Conservation (phyloP, 306 rosid species). For the Cyclanthera cordifolia region DNA sequence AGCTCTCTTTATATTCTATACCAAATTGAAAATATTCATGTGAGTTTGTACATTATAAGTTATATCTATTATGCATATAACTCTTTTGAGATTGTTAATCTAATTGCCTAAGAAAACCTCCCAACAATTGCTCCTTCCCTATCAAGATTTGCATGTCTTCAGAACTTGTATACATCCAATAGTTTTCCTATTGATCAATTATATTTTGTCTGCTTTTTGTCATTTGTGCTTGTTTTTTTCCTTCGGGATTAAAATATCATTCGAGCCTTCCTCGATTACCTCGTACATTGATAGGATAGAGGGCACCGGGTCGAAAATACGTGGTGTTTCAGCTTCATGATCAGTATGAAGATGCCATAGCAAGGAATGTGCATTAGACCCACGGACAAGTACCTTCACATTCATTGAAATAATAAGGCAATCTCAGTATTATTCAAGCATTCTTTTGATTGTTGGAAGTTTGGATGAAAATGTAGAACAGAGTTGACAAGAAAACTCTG, state of each 20-base stretch:
- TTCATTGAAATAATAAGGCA: conserved; percentile 20
- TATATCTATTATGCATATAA: neutral
- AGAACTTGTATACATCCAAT: conserved; percentile 3
- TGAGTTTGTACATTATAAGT: conserved; percentile 4
- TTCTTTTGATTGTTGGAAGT: neutral
- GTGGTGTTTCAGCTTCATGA: conserved; percentile 71
- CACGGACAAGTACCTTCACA: conserved; percentile 68
- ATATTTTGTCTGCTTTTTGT: neutral
- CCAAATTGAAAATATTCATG: conserved; percentile 9
- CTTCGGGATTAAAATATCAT: neutral
- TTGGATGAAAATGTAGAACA: neutral
- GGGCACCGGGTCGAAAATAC: conserved; percentile 49
- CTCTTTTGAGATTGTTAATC: conserved; percentile 13
- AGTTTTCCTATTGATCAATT: neutral
- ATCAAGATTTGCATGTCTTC: neutral
- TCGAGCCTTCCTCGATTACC: conserved; percentile 10
- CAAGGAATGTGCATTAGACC: conserved; percentile 83
- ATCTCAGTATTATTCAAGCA: no score
- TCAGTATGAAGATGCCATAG: conserved; percentile 65
- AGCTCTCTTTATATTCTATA: conserved; percentile 13
- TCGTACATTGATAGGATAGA: conserved; percentile 45
- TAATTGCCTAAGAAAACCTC: conserved; percentile 12
- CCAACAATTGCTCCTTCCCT: conserved; percentile 4
- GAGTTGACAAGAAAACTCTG: neutral
- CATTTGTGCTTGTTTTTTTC: conserved; percentile 6